Percentiles rank a stretch among this genome's conserved stretches.
Evolutionary conservation across 768 basidiomycete species (phyloP).

Genomic region (Leccinum rimulosum): DNA sequence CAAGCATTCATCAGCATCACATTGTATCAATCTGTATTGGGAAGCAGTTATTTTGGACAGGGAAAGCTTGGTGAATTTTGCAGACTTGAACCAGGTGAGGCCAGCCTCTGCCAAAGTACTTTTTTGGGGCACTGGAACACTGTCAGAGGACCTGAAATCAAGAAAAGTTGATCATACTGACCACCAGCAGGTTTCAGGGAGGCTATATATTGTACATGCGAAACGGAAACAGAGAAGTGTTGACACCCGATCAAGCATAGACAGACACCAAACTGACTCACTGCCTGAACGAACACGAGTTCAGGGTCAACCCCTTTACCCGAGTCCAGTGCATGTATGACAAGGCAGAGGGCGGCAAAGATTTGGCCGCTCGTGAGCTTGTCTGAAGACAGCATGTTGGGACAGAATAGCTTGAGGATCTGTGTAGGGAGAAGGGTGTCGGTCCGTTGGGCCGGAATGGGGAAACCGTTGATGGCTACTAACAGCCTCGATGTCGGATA

Average conservation of each 20-base stretch:
- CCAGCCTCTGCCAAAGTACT: too few species aligned
- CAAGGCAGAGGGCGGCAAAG: slow-evolving; percentile 69
- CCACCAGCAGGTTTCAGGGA: neutral
- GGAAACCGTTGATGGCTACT: slow-evolving; percentile 12
- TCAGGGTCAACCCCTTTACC: slow-evolving; percentile 62
- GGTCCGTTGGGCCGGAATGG: neutral
- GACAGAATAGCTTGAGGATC: slow-evolving; percentile 67
- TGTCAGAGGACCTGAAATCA: neutral
- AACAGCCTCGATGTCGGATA: slow-evolving; percentile 58
- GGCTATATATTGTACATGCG: too few species aligned
- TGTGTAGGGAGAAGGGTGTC: slow-evolving; percentile 24
- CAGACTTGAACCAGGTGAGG: too few species aligned
- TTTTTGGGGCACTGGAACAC: neutral
- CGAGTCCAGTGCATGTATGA: slow-evolving; percentile 51
- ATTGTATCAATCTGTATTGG: too few species aligned
- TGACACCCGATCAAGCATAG: too few species aligned
- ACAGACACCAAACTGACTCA: slow-evolving; percentile 29
- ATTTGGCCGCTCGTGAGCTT: slow-evolving; percentile 67
- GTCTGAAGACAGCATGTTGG: slow-evolving; percentile 51
- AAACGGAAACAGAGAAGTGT: too few species aligned
- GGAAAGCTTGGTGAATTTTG: too few species aligned
- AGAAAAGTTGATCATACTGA: neutral
- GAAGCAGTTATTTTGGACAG: too few species aligned
- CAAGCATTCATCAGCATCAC: too few species aligned
- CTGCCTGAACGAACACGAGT: slow-evolving; percentile 73